phyloP scores from a whole-genome alignment of 352 stramenopile genomes.

The Phytopythium boreale region DNA sequence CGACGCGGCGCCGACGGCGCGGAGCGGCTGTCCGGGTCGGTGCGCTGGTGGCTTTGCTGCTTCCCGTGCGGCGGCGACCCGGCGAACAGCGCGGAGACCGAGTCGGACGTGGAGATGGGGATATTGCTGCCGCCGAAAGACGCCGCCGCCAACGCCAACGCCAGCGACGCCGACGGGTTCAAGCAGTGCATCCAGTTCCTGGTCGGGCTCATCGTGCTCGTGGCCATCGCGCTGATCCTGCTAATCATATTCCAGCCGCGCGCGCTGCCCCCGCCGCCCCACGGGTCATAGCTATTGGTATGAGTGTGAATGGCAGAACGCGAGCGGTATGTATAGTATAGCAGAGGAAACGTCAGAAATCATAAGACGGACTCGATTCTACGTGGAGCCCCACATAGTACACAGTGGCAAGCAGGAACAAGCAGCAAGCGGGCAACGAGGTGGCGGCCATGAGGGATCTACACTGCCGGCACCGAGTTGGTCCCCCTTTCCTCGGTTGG shows the following conservation, averaged over 20 bases:
- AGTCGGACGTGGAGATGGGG: slow-evolving; percentile 53
- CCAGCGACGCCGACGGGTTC: slow-evolving; percentile 48
- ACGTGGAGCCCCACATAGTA: not conserved
- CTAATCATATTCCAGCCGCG: slow-evolving; percentile 66
- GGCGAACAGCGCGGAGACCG: slow-evolving; percentile 19
- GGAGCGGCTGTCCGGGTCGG: not conserved
- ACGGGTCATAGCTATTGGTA: not conserved
- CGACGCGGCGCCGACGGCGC: slow-evolving; percentile 1
- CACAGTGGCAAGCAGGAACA: no score
- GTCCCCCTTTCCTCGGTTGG: no score
- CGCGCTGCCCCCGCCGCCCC: not conserved
- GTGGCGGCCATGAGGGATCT: no score
- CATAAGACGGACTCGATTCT: not conserved
- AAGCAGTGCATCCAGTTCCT: slow-evolving; percentile 74
- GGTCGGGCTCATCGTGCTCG: slow-evolving; percentile 64
- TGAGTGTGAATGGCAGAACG: not conserved
- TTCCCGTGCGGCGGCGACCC: not conserved
- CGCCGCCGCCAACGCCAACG: slow-evolving; percentile 13
- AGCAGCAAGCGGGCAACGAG: no score
- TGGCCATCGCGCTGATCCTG: slow-evolving; percentile 59
- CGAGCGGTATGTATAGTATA: not conserved
- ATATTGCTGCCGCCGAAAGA: slow-evolving; percentile 14
- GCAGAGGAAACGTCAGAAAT: not conserved
- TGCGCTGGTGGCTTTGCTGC: slow-evolving; percentile 1
- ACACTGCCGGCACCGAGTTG: no score